Percentiles rank a stretch among this genome's conserved stretches.
phyloP scores from a whole-genome alignment of 805 yeast genomes.

The Jamesozyma gamospora region DNA sequence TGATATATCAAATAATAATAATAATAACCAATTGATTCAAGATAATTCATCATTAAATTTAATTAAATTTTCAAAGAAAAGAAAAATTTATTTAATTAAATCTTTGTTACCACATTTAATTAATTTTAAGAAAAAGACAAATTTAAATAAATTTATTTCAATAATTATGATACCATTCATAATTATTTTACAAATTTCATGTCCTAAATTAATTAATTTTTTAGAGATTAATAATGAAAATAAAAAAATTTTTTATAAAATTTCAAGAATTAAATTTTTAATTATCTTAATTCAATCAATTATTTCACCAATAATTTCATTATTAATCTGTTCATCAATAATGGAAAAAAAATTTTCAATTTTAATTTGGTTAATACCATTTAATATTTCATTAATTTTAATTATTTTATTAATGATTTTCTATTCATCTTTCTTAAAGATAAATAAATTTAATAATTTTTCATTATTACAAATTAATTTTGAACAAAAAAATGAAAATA shows the following conservation, averaged over 20 bases:
- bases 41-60: not conserved
- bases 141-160: constrained; percentile 22
- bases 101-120: constrained; percentile 28
- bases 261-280: constrained; percentile 13
- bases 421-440: constrained; percentile 4
- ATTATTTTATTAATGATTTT: not conserved
- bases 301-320: constrained; percentile 24
- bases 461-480: constrained; percentile 12
- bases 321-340: constrained; percentile 15
- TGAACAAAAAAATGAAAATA: constrained; percentile 8
- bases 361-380: constrained; percentile 10
- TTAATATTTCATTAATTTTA: constrained; percentile 2
- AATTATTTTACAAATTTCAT: constrained; percentile 26
- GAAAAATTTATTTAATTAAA: constrained; percentile 5
- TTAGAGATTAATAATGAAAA: constrained; percentile 17
- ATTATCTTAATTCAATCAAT: constrained; percentile 26
- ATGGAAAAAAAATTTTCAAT: constrained; percentile 5
- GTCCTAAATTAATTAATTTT: constrained; percentile 27
- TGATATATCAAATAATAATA: not conserved
- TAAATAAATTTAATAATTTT: constrained; percentile 11
- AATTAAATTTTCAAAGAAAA: not conserved
- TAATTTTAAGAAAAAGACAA: constrained; percentile 20
- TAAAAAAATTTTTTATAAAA: constrained; percentile 9
- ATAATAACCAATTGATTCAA: not conserved
- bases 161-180: constrained; percentile 30